phyloP scores from a whole-genome alignment of 164 flowering plant species.

The Liriodendron chinense region DNA sequence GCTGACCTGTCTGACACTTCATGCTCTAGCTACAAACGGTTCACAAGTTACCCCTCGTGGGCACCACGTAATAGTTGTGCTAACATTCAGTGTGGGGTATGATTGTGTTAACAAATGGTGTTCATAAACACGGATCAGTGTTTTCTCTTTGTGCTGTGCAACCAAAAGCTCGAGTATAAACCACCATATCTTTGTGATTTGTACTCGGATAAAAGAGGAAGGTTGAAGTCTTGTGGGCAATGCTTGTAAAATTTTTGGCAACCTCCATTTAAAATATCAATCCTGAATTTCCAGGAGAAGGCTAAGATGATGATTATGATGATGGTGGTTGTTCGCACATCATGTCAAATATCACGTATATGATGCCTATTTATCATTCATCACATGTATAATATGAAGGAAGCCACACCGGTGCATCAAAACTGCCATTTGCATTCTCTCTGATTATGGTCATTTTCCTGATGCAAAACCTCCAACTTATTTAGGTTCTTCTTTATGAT shows the following conservation, averaged over 20 bases:
- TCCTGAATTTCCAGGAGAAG: neutral
- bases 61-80: neutral
- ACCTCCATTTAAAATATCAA: neutral
- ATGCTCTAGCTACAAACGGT: too few relatives aligned
- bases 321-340: neutral
- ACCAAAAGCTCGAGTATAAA: too few relatives aligned
- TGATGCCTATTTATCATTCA: neutral
- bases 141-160: too few relatives aligned
- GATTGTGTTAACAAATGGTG: too few relatives aligned
- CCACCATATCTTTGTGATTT: too few relatives aligned
- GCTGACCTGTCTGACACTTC: neutral
- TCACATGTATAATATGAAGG: neutral
- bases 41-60: neutral
- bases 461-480: neutral
- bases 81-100: too few relatives aligned
- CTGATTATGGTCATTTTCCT: neutral
- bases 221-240: neutral
- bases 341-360: neutral
- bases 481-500: neutral
- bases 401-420: neutral
- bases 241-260: neutral
- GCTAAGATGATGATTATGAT: neutral
- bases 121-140: too few relatives aligned
- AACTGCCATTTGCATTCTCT: neutral
- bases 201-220: neutral